A percentile compares a stretch with the other conserved stretches of the same genome.
phyloP scores from a whole-genome alignment of 768 basidiomycete species.

The Roridomyces roridus region DNA sequence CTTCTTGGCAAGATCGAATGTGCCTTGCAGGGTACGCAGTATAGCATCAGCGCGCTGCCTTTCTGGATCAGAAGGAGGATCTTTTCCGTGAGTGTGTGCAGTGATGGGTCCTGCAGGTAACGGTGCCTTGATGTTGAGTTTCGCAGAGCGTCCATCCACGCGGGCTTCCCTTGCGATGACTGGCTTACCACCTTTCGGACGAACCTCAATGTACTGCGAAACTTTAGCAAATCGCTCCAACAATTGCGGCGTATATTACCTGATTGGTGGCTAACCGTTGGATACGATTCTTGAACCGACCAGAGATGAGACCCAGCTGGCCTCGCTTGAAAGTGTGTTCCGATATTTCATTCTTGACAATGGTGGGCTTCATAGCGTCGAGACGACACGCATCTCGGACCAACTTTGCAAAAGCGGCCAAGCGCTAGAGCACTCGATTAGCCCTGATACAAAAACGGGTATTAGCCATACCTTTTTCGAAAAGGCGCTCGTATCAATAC shows the following conservation, averaged over 20 bases:
- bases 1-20: constrained; percentile 31
- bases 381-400: constrained; percentile 46
- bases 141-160: constrained; percentile 45
- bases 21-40: constrained; percentile 34
- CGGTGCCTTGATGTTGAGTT: constrained; percentile 30
- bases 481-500: constrained; percentile 34
- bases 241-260: background rate
- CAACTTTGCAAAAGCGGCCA: constrained; percentile 44
- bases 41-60: constrained; percentile 30
- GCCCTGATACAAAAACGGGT: background rate
- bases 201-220: too few relatives aligned
- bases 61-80: constrained; percentile 56
- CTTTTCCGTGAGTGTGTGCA: constrained; percentile 54
- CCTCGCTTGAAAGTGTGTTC: constrained; percentile 35
- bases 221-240: background rate
- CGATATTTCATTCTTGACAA: constrained; percentile 53
- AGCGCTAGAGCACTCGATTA: constrained; percentile 35
- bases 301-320: constrained; percentile 39
- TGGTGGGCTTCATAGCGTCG: constrained; percentile 47
- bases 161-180: background rate
- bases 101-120: constrained; percentile 32
- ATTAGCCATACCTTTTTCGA: constrained; percentile 32
- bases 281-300: constrained; percentile 53
- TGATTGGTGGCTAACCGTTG: background rate
- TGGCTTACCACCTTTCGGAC: too few relatives aligned